Evolutionary conservation across 176 grass and related monocot genomes (phyloP).

Genomic region (Carex kokanica): DNA sequence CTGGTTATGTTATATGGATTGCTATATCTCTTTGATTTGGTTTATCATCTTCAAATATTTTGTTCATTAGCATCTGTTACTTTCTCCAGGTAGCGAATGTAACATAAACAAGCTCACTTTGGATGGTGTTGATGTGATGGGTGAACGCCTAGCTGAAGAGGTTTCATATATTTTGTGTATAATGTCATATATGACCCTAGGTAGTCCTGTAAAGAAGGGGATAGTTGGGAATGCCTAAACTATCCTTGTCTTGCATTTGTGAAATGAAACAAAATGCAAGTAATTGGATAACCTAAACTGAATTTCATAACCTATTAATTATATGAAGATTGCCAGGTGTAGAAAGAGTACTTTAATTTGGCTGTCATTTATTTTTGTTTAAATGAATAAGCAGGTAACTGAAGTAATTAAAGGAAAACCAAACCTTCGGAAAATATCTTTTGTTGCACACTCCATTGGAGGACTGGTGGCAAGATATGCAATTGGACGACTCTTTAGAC

Average conservation of each 20-base stretch:
- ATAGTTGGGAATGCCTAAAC: not conserved
- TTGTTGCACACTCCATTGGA: slow-evolving; percentile 91
- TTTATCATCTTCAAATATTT: not conserved
- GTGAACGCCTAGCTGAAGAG: slow-evolving; percentile 86
- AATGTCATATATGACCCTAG: not conserved
- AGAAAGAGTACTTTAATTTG: slow-evolving; percentile 1
- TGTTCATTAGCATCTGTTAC: not conserved
- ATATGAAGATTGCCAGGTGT: not conserved
- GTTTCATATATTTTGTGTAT: slow-evolving; percentile 39
- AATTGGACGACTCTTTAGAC: slow-evolving; percentile 77
- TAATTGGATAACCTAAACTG: not conserved
- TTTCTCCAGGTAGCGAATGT: slow-evolving; percentile 61
- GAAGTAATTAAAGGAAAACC: slow-evolving; percentile 62
- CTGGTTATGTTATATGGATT: not conserved
- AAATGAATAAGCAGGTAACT: slow-evolving; percentile 51
- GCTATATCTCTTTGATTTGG: not conserved
- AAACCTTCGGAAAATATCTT: slow-evolving; percentile 77
- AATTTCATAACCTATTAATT: not conserved
- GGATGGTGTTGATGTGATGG: slow-evolving; percentile 97
- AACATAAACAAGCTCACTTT: slow-evolving; percentile 89
- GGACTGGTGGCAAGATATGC: slow-evolving; percentile 92
- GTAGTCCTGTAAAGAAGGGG: not conserved
- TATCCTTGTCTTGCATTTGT: not conserved
- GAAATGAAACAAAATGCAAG: not conserved
- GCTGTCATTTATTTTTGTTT: slow-evolving; percentile 33